Evolutionary conservation across 31 red algal genomes (phyloP), one percentile per base, ranked within the genome.

Genomic region (Bonnemaisonia californica): DNA sequence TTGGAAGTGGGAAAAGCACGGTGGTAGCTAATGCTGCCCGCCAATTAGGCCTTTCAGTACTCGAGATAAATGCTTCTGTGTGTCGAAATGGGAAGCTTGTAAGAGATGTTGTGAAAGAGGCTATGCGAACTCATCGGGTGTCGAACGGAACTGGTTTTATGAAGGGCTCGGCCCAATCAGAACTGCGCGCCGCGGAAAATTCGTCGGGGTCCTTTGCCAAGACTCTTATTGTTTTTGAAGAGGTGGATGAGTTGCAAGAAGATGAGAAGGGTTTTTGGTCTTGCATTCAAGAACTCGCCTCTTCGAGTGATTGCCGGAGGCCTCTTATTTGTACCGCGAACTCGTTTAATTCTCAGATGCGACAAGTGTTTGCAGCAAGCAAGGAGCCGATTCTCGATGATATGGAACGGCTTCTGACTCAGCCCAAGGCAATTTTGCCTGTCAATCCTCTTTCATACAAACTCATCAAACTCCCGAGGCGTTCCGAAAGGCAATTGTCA

Each of bases 211-310:
- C 45, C 45, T 51, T 16, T 9, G 55, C 77, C 8, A 93, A 80
- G 54, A 88, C 84, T 2, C 75, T 93, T 24, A 87, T 93, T 61
- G 37, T 93, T 8, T 93, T 93, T 69, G 90, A 93, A 55, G 90
- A 93, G n/a, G 82, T 93, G 26, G 90, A 93, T 69, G 34, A 81
- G 34, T 40, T 93, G 57, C 81, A 84, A 21, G 82, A 82, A 16
- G 90, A 93, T 74, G 90, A 93, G 59, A 84, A 85, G 66, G 90
- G 90, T 26, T 93, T 93, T 82, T 93, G 90, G 90, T 22, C 68
- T 26, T 51, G 72, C 58, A 57, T 93, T 22, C 74, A 78, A 47
- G 79, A 88, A 40, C 75, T 93, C 21, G 64, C 45, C 4, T 28
- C 51, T 4, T 69, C 81, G 23, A 70, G 41, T 11, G 74, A 85